Percentiles rank a stretch among this genome's conserved stretches.
Evolutionary conservation across 768 basidiomycete species (phyloP).

Genomic region (Tephrocybe rancida): DNA sequence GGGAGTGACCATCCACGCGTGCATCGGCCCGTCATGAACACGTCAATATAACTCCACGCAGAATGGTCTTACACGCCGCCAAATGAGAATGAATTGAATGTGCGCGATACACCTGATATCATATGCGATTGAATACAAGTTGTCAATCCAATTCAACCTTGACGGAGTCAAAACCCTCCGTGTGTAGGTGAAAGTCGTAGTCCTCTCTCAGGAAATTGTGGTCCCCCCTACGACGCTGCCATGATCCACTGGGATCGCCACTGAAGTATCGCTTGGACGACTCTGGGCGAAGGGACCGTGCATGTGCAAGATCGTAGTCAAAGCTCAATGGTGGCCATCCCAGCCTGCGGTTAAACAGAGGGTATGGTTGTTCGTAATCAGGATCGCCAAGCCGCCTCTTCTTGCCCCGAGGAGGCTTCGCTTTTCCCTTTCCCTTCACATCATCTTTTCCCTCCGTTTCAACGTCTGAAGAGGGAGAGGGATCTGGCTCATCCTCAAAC

Average conservation of each 20-base stretch:
- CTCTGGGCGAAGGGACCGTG: not conserved
- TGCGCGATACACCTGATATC: no score
- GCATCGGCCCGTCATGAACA: no score
- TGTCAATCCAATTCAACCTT: no score
- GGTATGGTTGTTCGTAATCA: not conserved
- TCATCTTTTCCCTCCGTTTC: not conserved
- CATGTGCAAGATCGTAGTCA: not conserved
- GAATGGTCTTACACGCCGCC: no score
- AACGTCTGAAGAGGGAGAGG: not conserved
- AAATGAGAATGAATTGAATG: no score
- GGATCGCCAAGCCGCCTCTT: not conserved
- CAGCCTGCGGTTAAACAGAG: not conserved
- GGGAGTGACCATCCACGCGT: no score
- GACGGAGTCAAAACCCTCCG: no score
- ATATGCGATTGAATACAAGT: no score
- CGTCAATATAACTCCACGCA: no score
- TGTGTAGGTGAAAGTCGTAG: no score
- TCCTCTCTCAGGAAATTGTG: no score
- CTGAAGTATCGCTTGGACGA: not conserved
- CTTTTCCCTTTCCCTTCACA: not conserved
- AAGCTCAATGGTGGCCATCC: not conserved
- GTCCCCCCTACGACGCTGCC: not conserved
- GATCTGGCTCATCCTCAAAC: not conserved
- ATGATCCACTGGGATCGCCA: constrained; percentile 1
- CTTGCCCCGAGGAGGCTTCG: not conserved